These are phyloP conservation scores for Cyclocybe cylindracea DNA, from an alignment of 768 basidiomycete species.

Conservation along the genomic window DNA sequence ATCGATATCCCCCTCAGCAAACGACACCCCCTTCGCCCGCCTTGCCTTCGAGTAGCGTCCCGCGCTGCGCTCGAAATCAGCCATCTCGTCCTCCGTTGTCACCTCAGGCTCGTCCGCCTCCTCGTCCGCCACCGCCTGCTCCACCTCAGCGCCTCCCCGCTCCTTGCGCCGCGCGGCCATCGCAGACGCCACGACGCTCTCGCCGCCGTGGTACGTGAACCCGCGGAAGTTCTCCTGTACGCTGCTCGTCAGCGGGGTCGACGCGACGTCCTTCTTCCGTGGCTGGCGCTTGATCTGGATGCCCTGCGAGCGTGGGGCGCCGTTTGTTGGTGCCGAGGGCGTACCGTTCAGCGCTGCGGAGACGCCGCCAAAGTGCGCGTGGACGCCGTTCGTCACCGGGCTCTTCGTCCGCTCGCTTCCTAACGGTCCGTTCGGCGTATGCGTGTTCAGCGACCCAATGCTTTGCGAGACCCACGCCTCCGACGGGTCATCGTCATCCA, in stretches of 20 bases:
- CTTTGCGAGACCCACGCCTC: conserved; percentile 66
- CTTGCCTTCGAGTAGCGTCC: conserved; percentile 69
- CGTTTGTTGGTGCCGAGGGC: conserved; percentile 4
- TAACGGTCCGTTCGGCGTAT: conserved; percentile 77
- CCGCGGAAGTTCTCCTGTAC: conserved; percentile 97
- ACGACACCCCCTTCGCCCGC: conserved; percentile 42
- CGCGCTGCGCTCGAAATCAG: conserved; percentile 60
- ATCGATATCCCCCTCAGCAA: conserved; percentile 30
- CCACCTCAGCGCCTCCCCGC: conserved; percentile 48
- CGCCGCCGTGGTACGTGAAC: conserved; percentile 85
- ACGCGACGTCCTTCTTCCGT: conserved; percentile 44
- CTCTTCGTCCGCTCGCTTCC: conserved; percentile 51
- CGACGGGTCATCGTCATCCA: conserved; percentile 58
- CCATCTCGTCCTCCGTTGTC: conserved; percentile 78
- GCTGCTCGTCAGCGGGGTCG: conserved; percentile 81
- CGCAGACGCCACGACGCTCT: conserved; percentile 54
- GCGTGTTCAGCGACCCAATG: conserved; percentile 35
- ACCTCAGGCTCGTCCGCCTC: conserved; percentile 50
- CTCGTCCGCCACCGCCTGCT: conserved; percentile 52
- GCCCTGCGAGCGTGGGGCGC: conserved; percentile 26
- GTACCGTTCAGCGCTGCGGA: too few relatives aligned
- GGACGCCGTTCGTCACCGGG: conserved; percentile 18
- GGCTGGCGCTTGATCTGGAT: conserved; percentile 55
- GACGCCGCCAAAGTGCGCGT: too few relatives aligned
- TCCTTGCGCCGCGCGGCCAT: conserved; percentile 35